Base-by-base conservation (phyloP, 148 eudicot species). In the Fallopia convolvulus region DNA sequence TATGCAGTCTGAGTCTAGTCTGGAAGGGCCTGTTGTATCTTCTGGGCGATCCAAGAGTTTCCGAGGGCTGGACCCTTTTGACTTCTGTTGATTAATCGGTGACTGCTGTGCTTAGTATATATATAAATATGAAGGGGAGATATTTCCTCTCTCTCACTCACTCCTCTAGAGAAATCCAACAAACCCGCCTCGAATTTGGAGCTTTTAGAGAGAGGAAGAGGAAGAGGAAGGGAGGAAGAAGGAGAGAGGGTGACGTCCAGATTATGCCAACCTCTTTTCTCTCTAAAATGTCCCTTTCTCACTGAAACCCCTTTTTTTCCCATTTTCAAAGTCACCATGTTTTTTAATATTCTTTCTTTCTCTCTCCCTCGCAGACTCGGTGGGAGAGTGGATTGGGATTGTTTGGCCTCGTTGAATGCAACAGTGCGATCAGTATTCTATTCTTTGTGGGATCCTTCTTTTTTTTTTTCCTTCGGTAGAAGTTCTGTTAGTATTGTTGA, bases 221-320 rank as follows among this genome's bases (percentile, higher is more conserved):
- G 30, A 26, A 26, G 42, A 30, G 61, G n/a, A 46, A 50, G 40
- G 13, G 49, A 23, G 36, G 52, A 39, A 46, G 72, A 39, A 6
- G 36, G 48, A 36, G 46, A 30, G 40, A 21, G 68, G 72, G 70
- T 49, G 74, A 79, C 61, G 81, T 77, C 75, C 44, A 77, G 77
- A 81, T 79, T 66, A 74, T 87, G 81, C 81, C 84, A 84, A 84
- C 77, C 82, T 78, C 78, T 70, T 39, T n/a, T 75, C 33, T 71
- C 17, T 82, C 61, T 70, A 77, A 77, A 77, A 83, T 70, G 87
- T 87, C 89, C 47, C 79, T 80, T 86, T 84, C 84, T 41, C 75
- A 63, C 58, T 52, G 0, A 55, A 55, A 8, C 18, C 4, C 18
- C 4, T 74, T 72, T 74, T 77, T 75, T 60, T 23, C 18, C 70